phyloP scores from a whole-genome alignment of 768 basidiomycete genomes.

The Artomyces pyxidatus region DNA sequence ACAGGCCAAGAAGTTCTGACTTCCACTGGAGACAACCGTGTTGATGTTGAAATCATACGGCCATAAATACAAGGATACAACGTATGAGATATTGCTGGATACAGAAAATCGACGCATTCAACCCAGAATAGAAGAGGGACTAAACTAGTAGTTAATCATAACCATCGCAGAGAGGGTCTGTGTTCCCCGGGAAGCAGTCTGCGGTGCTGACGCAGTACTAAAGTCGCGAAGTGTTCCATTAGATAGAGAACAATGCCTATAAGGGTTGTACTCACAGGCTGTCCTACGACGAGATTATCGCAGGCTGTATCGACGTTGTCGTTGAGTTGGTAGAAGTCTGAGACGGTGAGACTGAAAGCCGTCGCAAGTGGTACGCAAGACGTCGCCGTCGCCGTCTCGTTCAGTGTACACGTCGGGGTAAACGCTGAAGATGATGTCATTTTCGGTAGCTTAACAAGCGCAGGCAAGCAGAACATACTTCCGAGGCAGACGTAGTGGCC shows the following conservation, averaged over 20 bases:
- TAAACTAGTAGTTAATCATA: no score
- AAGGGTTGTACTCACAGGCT: not conserved
- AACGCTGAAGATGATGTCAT: not conserved
- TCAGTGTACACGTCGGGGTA: constrained; percentile 4
- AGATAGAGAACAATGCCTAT: not conserved
- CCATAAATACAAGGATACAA: no score
- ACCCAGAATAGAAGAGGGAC: no score
- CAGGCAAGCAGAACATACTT: not conserved
- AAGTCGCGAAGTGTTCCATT: not conserved
- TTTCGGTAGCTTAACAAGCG: not conserved
- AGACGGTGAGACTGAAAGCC: not conserved
- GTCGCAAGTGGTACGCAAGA: not conserved
- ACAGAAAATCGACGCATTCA: no score
- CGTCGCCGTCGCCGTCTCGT: constrained; percentile 1
- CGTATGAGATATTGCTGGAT: no score
- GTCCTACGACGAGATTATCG: constrained; percentile 1
- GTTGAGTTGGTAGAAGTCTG: constrained; percentile 2
- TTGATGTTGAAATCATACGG: no score
- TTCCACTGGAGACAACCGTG: no score
- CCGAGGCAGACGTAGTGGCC: not conserved
- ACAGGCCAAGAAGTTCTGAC: no score
- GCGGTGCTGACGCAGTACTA: constrained; percentile 1
- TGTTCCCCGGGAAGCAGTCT: not conserved
- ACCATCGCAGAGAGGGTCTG: not conserved
- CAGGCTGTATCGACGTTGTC: constrained; percentile 3